A percentile compares a stretch with the other conserved stretches of the same genome.
phyloP scores from a whole-genome alignment of 768 basidiomycete genomes.

The Dioszegia aurantiaca region DNA sequence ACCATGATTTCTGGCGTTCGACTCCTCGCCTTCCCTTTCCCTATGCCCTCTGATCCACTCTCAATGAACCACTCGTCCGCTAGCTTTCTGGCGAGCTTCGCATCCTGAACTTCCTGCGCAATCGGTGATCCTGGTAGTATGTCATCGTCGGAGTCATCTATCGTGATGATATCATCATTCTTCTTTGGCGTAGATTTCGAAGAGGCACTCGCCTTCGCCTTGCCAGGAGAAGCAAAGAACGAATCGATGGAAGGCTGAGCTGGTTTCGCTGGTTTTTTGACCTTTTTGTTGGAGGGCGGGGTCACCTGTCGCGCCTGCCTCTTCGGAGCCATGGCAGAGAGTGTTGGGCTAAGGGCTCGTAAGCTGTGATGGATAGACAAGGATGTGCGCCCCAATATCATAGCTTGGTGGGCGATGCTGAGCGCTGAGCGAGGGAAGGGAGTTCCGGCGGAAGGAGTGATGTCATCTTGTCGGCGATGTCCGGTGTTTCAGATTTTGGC shows the following conservation, averaged over 20 bases:
- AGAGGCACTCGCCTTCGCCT: background rate
- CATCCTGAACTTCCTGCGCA: slow-evolving; percentile 14
- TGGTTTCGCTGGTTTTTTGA: slow-evolving; percentile 13
- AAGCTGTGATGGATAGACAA: no score
- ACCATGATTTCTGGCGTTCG: slow-evolving; percentile 7
- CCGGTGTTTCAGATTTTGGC: slow-evolving; percentile 3
- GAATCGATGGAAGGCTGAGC: slow-evolving; percentile 24
- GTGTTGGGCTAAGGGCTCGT: no score
- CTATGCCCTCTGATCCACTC: slow-evolving; percentile 57
- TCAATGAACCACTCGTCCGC: slow-evolving; percentile 29
- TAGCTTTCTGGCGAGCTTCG: slow-evolving; percentile 25
- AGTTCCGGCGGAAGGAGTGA: background rate
- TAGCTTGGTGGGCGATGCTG: no score
- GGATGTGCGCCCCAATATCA: no score
- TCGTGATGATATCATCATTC: slow-evolving; percentile 16
- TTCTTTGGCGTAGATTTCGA: background rate
- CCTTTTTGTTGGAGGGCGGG: slow-evolving; percentile 13
- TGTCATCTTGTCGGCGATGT: slow-evolving; percentile 2
- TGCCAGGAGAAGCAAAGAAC: slow-evolving; percentile 27
- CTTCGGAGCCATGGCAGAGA: slow-evolving; percentile 23
- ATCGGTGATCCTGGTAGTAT: slow-evolving; percentile 5
- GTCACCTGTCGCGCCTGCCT: slow-evolving; percentile 5
- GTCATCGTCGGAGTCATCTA: slow-evolving; percentile 24
- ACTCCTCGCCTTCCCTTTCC: slow-evolving; percentile 41
- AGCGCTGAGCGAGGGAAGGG: background rate